phyloP scores from a whole-genome alignment of 2,329 filamentous ascomycete species.

The Elsinoe fawcettii region DNA sequence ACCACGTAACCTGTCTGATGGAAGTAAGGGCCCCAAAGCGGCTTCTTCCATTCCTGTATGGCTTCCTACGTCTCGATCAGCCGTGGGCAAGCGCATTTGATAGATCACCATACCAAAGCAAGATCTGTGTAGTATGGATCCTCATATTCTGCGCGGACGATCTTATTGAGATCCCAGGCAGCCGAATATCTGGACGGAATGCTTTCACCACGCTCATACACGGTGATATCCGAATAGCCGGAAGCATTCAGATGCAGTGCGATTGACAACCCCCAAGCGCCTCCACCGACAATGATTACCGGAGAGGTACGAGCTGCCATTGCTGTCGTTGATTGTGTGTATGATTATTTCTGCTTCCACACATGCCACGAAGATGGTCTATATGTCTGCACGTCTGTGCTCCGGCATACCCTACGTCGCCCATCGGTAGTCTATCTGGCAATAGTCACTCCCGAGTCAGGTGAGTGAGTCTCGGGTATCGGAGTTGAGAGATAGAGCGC shows the following conservation, averaged over 20 bases:
- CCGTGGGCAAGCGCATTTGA: background rate
- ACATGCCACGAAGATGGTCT: too few relatives aligned
- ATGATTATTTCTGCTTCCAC: background rate
- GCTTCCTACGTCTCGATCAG: slow-evolving; percentile 34
- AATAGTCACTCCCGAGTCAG: background rate
- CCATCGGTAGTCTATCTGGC: background rate
- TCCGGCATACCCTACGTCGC: background rate
- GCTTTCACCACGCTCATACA: slow-evolving; percentile 39
- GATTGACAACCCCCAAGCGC: slow-evolving; percentile 46
- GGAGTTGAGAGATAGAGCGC: background rate
- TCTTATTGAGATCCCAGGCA: slow-evolving; percentile 55
- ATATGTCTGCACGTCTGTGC: too few relatives aligned
- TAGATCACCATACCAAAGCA: slow-evolving; percentile 40
- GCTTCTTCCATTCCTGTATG: slow-evolving; percentile 46
- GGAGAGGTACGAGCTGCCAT: slow-evolving; percentile 16
- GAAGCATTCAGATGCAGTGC: slow-evolving; percentile 39
- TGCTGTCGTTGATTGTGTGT: background rate
- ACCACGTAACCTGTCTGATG: slow-evolving; percentile 47
- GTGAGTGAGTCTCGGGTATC: background rate
- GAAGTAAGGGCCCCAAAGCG: slow-evolving; percentile 48
- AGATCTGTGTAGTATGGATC: slow-evolving; percentile 50
- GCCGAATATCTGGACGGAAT: slow-evolving; percentile 48
- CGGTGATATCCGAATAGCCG: slow-evolving; percentile 42
- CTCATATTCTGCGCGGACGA: slow-evolving; percentile 52
- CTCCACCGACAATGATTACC: slow-evolving; percentile 34